Evolutionary conservation across 1,284 basidiomycete species (phyloP).

Genomic region (Coriolopsis trogii): DNA sequence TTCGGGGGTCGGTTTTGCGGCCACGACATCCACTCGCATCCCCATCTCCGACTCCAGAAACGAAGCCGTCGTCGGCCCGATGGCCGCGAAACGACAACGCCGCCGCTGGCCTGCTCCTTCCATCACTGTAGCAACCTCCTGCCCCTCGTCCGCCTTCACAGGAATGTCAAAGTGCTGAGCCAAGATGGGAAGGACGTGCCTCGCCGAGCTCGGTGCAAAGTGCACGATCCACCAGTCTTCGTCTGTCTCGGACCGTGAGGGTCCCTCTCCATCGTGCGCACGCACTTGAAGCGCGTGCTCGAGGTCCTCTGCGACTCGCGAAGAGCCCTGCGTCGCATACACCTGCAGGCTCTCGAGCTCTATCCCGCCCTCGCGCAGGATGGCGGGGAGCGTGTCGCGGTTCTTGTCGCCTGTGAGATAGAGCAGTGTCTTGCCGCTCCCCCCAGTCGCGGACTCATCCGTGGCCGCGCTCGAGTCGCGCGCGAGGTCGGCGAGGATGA

Average conservation of each 20-base stretch:
- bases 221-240: slow-evolving; percentile 68
- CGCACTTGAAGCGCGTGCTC: slow-evolving; percentile 1
- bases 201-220: slow-evolving; percentile 76
- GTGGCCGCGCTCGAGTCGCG: neutral
- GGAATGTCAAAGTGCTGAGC: slow-evolving; percentile 44
- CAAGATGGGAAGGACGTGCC: slow-evolving; percentile 56
- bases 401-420: slow-evolving; percentile 86
- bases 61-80: slow-evolving; percentile 66
- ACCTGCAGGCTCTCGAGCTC: slow-evolving; percentile 57
- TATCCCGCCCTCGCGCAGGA: slow-evolving; percentile 51
- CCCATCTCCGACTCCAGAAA: slow-evolving; percentile 50
- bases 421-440: slow-evolving; percentile 43
- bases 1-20: slow-evolving; percentile 59
- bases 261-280: neutral
- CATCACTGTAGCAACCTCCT: too few species aligned
- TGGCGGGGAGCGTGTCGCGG: slow-evolving; percentile 60
- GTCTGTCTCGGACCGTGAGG: neutral
- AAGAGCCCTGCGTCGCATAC: slow-evolving; percentile 64
- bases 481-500: slow-evolving; percentile 54
- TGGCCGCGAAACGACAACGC: slow-evolving; percentile 51
- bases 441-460: neutral
- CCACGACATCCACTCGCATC: slow-evolving; percentile 53
- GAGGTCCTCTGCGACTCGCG: slow-evolving; percentile 52
- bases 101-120: neutral
- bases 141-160: neutral